Conservation (phyloP, 2,329 filamentous ascomycete species). For the Pestalotiopsis sp. region DNA sequence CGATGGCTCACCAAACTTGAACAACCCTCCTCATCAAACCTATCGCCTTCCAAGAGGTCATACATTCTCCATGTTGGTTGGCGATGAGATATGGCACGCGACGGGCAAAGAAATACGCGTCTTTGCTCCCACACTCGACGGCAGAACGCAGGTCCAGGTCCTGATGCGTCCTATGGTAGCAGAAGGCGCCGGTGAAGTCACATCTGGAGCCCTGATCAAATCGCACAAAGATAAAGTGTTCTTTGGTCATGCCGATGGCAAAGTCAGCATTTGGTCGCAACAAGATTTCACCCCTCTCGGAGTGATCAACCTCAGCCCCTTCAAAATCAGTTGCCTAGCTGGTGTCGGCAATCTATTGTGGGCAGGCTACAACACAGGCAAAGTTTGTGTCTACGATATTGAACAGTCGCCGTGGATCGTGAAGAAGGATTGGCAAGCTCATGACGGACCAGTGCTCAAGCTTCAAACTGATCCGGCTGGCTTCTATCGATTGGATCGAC, state of each 20-base stretch:
- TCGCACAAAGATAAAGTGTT: conserved; percentile 78
- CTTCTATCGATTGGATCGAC: conserved; percentile 79
- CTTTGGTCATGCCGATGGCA: conserved; percentile 90
- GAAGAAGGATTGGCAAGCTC: conserved; percentile 93
- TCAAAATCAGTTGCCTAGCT: conserved; percentile 88
- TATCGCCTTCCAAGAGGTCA: conserved; percentile 80
- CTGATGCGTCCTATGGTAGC: conserved; percentile 69
- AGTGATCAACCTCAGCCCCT: conserved; percentile 83
- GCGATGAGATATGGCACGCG: conserved; percentile 83
- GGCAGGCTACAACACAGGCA: conserved; percentile 94
- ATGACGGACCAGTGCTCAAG: conserved; percentile 77
- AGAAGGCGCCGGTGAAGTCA: conserved; percentile 80
- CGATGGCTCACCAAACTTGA: conserved; percentile 71
- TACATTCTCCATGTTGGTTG: conserved; percentile 86
- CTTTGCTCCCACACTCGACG: conserved; percentile 71
- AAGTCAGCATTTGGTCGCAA: conserved; percentile 88
- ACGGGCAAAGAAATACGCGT: conserved; percentile 84
- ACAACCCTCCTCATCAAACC: conserved; percentile 68
- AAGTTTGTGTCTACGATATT: conserved; percentile 90
- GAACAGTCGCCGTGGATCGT: conserved; percentile 80
- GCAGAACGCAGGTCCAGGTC: conserved; percentile 72
- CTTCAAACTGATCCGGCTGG: conserved; percentile 78
- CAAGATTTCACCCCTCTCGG: conserved; percentile 75
- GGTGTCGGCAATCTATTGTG: conserved; percentile 83
- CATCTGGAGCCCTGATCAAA: conserved; percentile 74